Evolutionary conservation across 1,139 yeast genomes (phyloP), one percentile per base, ranked within the genome.

Genomic region (Yarrowia galli): DNA sequence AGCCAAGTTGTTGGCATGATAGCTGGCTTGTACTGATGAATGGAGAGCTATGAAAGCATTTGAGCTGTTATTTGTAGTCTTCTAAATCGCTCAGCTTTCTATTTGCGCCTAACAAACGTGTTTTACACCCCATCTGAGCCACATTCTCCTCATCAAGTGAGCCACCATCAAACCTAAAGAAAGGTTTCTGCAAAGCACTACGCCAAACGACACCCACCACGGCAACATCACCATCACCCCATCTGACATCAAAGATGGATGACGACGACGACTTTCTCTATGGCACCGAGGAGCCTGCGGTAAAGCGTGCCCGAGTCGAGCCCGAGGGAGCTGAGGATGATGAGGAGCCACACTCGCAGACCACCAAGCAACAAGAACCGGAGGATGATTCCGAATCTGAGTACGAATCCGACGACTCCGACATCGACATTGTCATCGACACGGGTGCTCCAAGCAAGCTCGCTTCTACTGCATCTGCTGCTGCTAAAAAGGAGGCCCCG

Each of bases 231-330:
- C 65, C 67, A 54, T 22, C 35, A 42, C 25, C 32, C 63, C 48
- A 25, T 54, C 42, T n/a, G 22, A 38, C 53, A 54, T 23, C 48
- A 68, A 48, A 69, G 67, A 75, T 72, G 67, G 93, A 89, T 69
- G 95, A 90, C 70, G 97, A 91, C 73, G 97, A 92, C 75, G 95
- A 89, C 67, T 92, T 87, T 77, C 85, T 92, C 68, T 92, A 92
- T 75, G 97, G 97, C 45, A 43, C 64, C 32, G 64, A 58, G 49
- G 64, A 58, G 51, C 64, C 64, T 15, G 64, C 51, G 15, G 64
- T 18, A 23, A 67, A 60, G 69, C 49, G 69, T 23, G 65, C 58
- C 67, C 66, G 69, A 42, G 69, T 53, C 7, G 67, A 67, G 42
- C 42, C 70, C 61, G 45, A 51, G 60, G 65, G 67, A 20, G 73